Evolutionary conservation across 257 asterid species (phyloP).

Genomic region (Gardenia jasminoides): DNA sequence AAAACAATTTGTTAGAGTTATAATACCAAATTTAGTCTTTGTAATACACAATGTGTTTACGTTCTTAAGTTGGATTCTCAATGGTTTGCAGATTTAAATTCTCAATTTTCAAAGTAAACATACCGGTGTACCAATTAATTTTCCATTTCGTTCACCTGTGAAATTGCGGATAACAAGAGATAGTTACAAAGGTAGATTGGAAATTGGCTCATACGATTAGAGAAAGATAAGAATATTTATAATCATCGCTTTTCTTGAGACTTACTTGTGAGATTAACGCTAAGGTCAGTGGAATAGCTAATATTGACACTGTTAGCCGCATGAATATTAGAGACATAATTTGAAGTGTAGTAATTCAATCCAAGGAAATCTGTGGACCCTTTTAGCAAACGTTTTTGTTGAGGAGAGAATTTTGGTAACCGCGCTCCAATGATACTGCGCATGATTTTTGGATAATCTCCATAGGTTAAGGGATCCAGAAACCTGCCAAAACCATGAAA

Average conservation of each 20-base stretch:
- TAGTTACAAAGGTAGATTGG: too few species aligned
- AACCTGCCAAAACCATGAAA: slow-evolving; percentile 1
- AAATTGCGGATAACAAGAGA: background rate
- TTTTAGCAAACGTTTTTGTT: slow-evolving; percentile 4
- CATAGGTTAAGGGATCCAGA: background rate
- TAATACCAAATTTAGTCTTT: too few species aligned
- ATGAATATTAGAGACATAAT: slow-evolving; percentile 14
- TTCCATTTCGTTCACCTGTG: background rate
- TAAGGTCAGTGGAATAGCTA: slow-evolving; percentile 11
- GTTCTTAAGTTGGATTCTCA: too few species aligned
- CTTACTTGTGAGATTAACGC: slow-evolving; percentile 1
- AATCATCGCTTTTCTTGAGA: background rate
- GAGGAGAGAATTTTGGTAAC: slow-evolving; percentile 7
- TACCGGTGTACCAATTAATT: slow-evolving; percentile 1
- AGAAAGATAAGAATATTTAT: too few species aligned
- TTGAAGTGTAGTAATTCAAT: slow-evolving; percentile 21
- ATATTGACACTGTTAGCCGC: background rate
- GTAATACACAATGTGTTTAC: background rate
- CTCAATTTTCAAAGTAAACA: background rate
- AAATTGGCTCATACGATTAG: too few species aligned
- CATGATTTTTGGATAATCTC: slow-evolving; percentile 23
- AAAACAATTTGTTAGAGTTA: background rate
- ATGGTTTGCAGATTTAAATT: too few species aligned
- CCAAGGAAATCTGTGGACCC: slow-evolving; percentile 26
- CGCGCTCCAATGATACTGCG: background rate